A percentile compares a stretch with the other conserved stretches of the same genome.
phyloP scores from a whole-genome alignment of 352 stramenopile species.

The Phytophthora constricta region DNA sequence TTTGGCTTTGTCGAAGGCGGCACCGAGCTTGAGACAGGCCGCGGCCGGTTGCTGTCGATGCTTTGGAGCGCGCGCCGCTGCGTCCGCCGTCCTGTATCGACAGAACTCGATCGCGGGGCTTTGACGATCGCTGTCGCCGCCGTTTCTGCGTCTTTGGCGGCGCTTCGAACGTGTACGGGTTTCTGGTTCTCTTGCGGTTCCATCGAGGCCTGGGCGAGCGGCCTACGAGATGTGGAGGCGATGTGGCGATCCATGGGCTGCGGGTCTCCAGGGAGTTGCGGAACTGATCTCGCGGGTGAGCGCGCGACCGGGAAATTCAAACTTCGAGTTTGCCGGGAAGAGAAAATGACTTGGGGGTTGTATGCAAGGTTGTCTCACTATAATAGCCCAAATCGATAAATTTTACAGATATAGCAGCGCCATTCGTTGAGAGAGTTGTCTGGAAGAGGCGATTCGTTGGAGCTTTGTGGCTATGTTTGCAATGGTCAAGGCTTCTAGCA shows the following conservation, averaged over 20 bases:
- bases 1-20: conserved; percentile 1
- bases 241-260: conserved; percentile 34
- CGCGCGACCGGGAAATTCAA: conserved; percentile 36
- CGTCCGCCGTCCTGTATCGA: conserved; percentile 5
- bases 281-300: conserved; percentile 25
- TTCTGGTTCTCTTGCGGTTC: conserved; percentile 50
- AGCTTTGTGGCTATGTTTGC: no score
- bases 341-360: background rate
- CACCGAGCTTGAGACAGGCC: background rate
- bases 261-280: conserved; percentile 11
- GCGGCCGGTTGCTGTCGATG: conserved; percentile 35
- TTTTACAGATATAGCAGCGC: background rate
- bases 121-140: conserved; percentile 21
- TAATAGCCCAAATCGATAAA: background rate
- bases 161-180: conserved; percentile 10
- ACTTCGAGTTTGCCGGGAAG: conserved; percentile 42
- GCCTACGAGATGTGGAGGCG: background rate
- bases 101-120: background rate
- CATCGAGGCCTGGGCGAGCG: background rate
- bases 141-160: conserved; percentile 4
- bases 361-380: no score
- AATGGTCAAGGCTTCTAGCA: background rate
- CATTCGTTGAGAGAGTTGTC: background rate
- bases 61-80: conserved; percentile 37
- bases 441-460: no score